Percentiles rank a stretch among this genome's conserved stretches.
phyloP scores from a whole-genome alignment of 2,329 filamentous ascomycete species.

The Hypoxylon sp. region DNA sequence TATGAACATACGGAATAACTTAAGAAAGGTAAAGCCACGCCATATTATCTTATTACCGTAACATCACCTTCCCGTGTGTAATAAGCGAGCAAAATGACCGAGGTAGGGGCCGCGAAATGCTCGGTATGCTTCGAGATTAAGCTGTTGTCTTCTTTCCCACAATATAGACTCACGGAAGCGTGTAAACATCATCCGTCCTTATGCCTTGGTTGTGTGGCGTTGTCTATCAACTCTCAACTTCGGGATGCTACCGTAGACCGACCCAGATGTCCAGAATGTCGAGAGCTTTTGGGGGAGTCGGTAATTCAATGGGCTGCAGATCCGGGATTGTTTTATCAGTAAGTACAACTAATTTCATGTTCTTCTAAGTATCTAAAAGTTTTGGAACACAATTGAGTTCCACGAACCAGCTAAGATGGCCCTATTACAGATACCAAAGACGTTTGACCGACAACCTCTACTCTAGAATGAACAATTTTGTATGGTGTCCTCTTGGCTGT shows the following conservation, averaged over 20 bases:
- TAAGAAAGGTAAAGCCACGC: not conserved
- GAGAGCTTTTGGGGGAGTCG: constrained; percentile 56
- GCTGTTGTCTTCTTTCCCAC: constrained; percentile 6
- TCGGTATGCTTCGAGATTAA: constrained; percentile 36
- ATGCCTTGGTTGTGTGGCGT: constrained; percentile 32
- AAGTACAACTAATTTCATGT: constrained; percentile 10
- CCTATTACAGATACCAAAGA: constrained; percentile 24
- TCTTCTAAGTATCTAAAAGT: too few relatives aligned
- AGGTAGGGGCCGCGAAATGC: constrained; percentile 11
- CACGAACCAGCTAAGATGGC: not conserved
- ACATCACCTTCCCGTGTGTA: not conserved
- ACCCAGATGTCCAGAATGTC: constrained; percentile 63
- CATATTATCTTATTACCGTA: not conserved
- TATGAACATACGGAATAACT: not conserved
- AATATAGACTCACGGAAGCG: constrained; percentile 8
- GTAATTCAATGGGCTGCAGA: constrained; percentile 62
- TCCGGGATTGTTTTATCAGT: constrained; percentile 58
- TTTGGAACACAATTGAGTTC: not conserved
- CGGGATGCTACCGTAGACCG: constrained; percentile 1
- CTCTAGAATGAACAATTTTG: constrained; percentile 59
- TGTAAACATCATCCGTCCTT: constrained; percentile 30
- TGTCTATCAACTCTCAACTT: constrained; percentile 33
- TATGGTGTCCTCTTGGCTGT: constrained; percentile 67
- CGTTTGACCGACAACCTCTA: constrained; percentile 46
- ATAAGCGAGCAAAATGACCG: constrained; percentile 1